Evolutionary conservation across 345 rosid species (phyloP).

Genomic region (Mercurialis annua): DNA sequence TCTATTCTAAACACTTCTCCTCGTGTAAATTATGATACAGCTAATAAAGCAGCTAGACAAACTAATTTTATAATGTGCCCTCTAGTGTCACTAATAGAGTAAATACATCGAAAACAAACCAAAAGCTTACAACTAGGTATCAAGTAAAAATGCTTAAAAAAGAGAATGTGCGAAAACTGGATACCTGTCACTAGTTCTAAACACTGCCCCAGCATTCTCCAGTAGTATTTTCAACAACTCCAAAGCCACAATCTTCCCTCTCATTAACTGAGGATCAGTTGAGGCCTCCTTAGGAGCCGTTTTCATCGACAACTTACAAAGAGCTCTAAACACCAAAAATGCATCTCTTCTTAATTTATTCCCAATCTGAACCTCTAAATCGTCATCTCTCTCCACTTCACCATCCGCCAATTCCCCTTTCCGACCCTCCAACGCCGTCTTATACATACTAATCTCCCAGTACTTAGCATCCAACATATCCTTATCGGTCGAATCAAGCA

Average conservation of each 20-base stretch:
- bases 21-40: not conserved
- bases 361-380: constrained; percentile 96
- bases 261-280: constrained; percentile 89
- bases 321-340: constrained; percentile 97
- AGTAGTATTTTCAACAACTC: constrained; percentile 92
- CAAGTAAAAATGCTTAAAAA: not conserved
- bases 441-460: constrained; percentile 99
- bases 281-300: constrained; percentile 94
- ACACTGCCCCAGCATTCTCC: constrained; percentile 99
- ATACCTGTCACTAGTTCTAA: constrained; percentile 97
- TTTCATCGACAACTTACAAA: constrained; percentile 98
- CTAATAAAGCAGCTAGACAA: not conserved
- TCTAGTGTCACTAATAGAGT: not conserved
- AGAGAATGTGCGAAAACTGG: not conserved
- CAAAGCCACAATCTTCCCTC: constrained; percentile 93
- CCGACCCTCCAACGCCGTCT: constrained; percentile 95
- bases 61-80: not conserved
- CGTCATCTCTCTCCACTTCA: constrained; percentile 85
- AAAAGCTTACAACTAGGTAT: not conserved
- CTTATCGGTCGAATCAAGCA: constrained; percentile 77
- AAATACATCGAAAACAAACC: not conserved
- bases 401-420: constrained; percentile 96
- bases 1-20: not conserved
- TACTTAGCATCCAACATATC: constrained; percentile 99
- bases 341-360: constrained; percentile 98